phyloP scores from a whole-genome alignment of 768 basidiomycete species.

The Auriscalpium microsporum region DNA sequence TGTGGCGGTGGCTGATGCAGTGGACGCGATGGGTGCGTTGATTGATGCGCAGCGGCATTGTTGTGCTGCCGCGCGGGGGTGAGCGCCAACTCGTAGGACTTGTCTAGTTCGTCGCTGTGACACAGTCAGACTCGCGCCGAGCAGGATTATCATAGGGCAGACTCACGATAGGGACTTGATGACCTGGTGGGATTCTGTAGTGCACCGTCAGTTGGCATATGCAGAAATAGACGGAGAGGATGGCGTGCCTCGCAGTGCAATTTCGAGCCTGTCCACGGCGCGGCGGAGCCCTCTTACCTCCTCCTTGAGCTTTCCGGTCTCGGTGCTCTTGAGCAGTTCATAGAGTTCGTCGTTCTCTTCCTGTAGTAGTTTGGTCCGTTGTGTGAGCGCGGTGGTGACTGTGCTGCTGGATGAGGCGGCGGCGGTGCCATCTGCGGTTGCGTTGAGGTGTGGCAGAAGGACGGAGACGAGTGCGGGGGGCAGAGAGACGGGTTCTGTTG shows the following conservation, averaged over 20 bases:
- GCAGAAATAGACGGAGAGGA: conserved; percentile 1
- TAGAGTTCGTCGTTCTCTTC: conserved; percentile 87
- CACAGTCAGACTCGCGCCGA: conserved; percentile 5
- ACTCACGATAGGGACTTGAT: conserved; percentile 68
- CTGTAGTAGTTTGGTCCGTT: conserved; percentile 63
- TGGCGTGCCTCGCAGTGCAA: conserved; percentile 63
- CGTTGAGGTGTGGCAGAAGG: conserved; percentile 57
- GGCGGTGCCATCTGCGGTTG: conserved; percentile 25
- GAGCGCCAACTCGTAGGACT: conserved; percentile 58
- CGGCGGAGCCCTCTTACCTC: conserved; percentile 64
- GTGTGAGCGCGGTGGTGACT: conserved; percentile 65
- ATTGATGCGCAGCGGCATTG: conserved; percentile 20
- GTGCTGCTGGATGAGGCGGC: conserved; percentile 40
- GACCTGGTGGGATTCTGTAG: conserved; percentile 67
- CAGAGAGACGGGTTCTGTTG: conserved; percentile 56
- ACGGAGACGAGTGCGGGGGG: conserved; percentile 65
- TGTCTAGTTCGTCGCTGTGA: conserved; percentile 66
- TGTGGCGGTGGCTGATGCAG: conserved; percentile 29
- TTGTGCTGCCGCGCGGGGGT: conserved; percentile 36
- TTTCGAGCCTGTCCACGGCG: conserved; percentile 61
- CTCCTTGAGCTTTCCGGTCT: conserved; percentile 76
- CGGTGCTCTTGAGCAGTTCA: conserved; percentile 59
- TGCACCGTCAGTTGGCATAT: neutral
- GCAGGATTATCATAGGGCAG: neutral
- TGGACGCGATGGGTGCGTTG: conserved; percentile 33